Evolutionary conservation across 2,329 filamentous ascomycete genomes (phyloP), one percentile per base, ranked within the genome.

Genomic region (Cercospora brassicicola): DNA sequence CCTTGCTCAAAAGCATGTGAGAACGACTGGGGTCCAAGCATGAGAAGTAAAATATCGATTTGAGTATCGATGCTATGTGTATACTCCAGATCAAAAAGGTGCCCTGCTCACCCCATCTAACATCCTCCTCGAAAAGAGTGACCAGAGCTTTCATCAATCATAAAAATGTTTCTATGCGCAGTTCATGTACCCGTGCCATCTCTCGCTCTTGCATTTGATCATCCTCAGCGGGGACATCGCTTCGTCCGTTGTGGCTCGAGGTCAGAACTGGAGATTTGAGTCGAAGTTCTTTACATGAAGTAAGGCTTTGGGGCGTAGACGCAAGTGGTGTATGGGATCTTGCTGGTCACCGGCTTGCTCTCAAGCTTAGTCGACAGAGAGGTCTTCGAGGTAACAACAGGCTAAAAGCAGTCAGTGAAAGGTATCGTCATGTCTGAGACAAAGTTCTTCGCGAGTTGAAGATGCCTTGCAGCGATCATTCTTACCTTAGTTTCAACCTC

Each of bases 271-370:
- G 4, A 51, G 10, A 2, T 5, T 11, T 51, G 45, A 51, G 18
- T 26, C 45, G 45, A 51, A 51, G 9, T 1, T 3, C 0, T 30
- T 51, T 65, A 67, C 62, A 61, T 51, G 30, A 65, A 65, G 59
- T 68, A 68, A 28, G 62, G 62, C 51, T 65, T 59, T 31, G 66
- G 62, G 11, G 56, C 59, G 60, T 48, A 45, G 7, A 68, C 59
- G 18, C 56, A 65, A 26, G 66, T 68, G 2, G 66, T 68, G 36
- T 51, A 68, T 5, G 59, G 23, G 3, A 26, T 18, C 62, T 68
- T 68, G 51, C 42, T 65, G 26, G 31, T 36, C 45, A 65, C 26
- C 48, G 45, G 33, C 15, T 7, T 33, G 30, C 13, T 63, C 28
- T 51, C 60, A 10, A 55, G 18, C 26, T 51, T 57, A 15, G 66